Percentiles rank a stretch among this genome's conserved stretches.
These are phyloP conservation scores for Cinnamomum micranthum DNA, from an alignment of 164 flowering plant species.

Conservation along the genomic window DNA sequence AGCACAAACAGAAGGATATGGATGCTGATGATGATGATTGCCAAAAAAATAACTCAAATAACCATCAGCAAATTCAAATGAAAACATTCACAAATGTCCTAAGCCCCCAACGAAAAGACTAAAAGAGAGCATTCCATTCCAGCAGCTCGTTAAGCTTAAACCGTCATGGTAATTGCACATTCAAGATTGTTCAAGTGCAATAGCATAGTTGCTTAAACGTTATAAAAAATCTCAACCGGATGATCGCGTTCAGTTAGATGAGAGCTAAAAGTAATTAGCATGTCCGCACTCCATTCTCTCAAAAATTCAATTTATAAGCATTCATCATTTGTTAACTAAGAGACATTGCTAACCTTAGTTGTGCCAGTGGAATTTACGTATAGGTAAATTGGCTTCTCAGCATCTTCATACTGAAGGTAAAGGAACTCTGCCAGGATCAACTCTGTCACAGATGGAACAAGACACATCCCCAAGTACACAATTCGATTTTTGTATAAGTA, in stretches of 20 bases:
- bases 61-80: background rate
- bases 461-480: conserved; percentile 88
- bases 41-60: background rate
- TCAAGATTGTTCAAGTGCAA: background rate
- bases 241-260: too few relatives aligned
- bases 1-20: too few relatives aligned
- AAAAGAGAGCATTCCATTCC: too few relatives aligned
- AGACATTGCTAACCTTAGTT: conserved; percentile 50
- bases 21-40: background rate
- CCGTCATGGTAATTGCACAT: background rate
- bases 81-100: background rate
- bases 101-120: background rate
- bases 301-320: too few relatives aligned
- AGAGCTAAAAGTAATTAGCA: too few relatives aligned
- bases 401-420: conserved; percentile 80
- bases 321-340: background rate
- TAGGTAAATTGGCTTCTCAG: conserved; percentile 74
- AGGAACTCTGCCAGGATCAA: conserved; percentile 81
- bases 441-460: conserved; percentile 87
- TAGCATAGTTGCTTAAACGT: too few relatives aligned
- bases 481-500: conserved; percentile 80
- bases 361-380: conserved; percentile 96
- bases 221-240: too few relatives aligned
- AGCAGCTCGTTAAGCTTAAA: too few relatives aligned
- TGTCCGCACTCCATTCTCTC: too few relatives aligned